A percentile compares a stretch with the other conserved stretches of the same genome.
These are phyloP conservation scores for Hebeloma cylindrosporum DNA, from an alignment of 768 basidiomycete genomes.

Conservation along the genomic window DNA sequence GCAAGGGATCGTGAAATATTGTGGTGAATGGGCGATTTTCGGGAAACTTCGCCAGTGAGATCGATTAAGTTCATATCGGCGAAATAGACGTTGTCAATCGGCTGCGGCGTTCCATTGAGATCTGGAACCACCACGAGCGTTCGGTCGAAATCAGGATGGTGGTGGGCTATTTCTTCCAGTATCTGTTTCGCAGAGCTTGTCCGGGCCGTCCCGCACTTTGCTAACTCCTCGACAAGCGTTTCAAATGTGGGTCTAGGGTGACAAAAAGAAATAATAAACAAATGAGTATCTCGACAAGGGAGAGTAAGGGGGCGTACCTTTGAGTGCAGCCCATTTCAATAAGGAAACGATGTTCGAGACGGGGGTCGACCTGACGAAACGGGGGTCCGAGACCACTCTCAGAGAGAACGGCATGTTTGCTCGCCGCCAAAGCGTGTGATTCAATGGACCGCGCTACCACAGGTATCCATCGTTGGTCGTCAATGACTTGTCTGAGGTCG, in stretches of 20 bases:
- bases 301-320: conserved; percentile 7
- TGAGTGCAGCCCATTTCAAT: conserved; percentile 12
- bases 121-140: conserved; percentile 5
- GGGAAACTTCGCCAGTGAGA: neutral
- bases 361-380: conserved; percentile 6
- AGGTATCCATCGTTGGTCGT: conserved; percentile 14
- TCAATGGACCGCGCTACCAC: neutral
- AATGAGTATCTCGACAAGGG: neutral
- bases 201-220: neutral
- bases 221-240: conserved; percentile 1
- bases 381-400: conserved; percentile 8
- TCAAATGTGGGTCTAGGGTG: conserved; percentile 10
- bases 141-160: conserved; percentile 3
- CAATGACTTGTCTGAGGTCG: neutral
- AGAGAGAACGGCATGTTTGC: conserved; percentile 13
- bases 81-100: conserved; percentile 10
- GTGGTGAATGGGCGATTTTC: conserved; percentile 11
- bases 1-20: conserved; percentile 12
- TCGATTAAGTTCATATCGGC: conserved; percentile 3
- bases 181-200: neutral
- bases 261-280: neutral
- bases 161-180: conserved; percentile 13
- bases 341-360: neutral
- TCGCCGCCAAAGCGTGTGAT: neutral
- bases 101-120: neutral